Evolutionary conservation across 2,329 filamentous ascomycete species (phyloP), one percentile per base, ranked within the genome.

Genomic region (Aspergillus piperis): DNA sequence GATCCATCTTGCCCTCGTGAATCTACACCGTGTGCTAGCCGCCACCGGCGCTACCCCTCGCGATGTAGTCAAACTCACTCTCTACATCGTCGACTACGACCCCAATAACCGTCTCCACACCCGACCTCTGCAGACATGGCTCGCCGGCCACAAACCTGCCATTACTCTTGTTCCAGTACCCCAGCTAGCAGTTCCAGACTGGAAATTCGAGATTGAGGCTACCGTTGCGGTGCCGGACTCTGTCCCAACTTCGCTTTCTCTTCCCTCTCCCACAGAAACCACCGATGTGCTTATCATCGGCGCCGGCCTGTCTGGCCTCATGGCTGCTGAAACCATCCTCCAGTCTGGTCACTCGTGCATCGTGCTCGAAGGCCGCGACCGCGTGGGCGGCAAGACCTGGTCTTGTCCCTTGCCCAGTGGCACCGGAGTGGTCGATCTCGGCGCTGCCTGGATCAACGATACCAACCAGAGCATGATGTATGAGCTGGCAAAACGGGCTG

Each of bases 391-490:
- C 1, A 78, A 78, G 63, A 77, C 71, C 0, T 78, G 71, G 71
- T 72, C 44, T 61, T 76, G 57, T 25, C 11, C 21, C 0, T 63
- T 66, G 11, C 59, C 44, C 15, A 57, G 50, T 25, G 62, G 61
- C 8, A 48, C 51, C 68, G 27, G 70, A 0, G 61, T 73, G 0
- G 75, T 81, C 6, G 85, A 87, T 21, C 66, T 86, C 0, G 85
- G 85, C 2, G 85, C 83, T 0, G 83, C 83, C 0, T 88, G 85
- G 85, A 81, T 87, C 63, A 87, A 88, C 62, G 81, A 86, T 55
- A 80, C 74, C 1, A 83, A 79, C 54, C 84, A 87, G 62, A 72
- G 65, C 25, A 72, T 73, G 3, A 78, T 86, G 52, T 80, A 71
- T 63, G 73, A 68, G 0, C 68, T 84, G 7, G 64, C 63, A 3